Percentiles rank a stretch among this genome's conserved stretches.
Evolutionary conservation across 768 basidiomycete species (phyloP).

Genomic region (Tulasnella calospora): DNA sequence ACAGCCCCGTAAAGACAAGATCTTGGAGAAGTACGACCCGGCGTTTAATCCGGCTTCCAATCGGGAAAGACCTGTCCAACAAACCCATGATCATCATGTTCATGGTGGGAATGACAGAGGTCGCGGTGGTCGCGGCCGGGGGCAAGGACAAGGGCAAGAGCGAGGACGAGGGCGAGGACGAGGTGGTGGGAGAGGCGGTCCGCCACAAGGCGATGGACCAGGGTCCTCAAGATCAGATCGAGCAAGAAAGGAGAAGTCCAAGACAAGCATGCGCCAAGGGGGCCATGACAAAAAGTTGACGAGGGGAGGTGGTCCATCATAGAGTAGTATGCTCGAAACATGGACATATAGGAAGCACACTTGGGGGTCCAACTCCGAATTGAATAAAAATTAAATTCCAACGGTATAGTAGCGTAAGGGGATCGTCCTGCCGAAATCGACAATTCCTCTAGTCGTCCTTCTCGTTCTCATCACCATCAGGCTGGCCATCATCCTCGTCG

Average conservation of each 20-base stretch:
- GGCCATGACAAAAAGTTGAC: slow-evolving; percentile 90
- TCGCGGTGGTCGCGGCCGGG: slow-evolving; percentile 39
- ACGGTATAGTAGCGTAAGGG: neutral
- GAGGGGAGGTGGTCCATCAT: slow-evolving; percentile 43
- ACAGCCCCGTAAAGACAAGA: slow-evolving; percentile 68
- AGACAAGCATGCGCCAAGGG: slow-evolving; percentile 69
- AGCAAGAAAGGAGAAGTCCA: slow-evolving; percentile 67
- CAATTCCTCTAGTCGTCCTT: slow-evolving; percentile 23
- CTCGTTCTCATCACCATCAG: slow-evolving; percentile 25
- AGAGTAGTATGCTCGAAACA: neutral
- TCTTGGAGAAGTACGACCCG: slow-evolving; percentile 73
- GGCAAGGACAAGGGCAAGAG: slow-evolving; percentile 34
- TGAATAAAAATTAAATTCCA: neutral
- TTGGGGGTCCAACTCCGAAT: neutral
- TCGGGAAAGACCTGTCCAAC: slow-evolving; percentile 26
- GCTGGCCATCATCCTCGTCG: slow-evolving; percentile 44
- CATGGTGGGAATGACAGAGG: slow-evolving; percentile 43
- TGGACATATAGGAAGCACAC: no score
- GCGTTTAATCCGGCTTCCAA: slow-evolving; percentile 21
- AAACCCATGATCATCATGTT: slow-evolving; percentile 37
- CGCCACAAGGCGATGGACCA: slow-evolving; percentile 27
- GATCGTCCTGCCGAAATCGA: neutral
- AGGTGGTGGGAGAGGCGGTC: slow-evolving; percentile 34
- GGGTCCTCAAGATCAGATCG: slow-evolving; percentile 49
- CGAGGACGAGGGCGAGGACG: slow-evolving; percentile 40